These are phyloP conservation scores for Leishmania turanica DNA, from an alignment of 208 protist genomes.

Conservation along the genomic window DNA sequence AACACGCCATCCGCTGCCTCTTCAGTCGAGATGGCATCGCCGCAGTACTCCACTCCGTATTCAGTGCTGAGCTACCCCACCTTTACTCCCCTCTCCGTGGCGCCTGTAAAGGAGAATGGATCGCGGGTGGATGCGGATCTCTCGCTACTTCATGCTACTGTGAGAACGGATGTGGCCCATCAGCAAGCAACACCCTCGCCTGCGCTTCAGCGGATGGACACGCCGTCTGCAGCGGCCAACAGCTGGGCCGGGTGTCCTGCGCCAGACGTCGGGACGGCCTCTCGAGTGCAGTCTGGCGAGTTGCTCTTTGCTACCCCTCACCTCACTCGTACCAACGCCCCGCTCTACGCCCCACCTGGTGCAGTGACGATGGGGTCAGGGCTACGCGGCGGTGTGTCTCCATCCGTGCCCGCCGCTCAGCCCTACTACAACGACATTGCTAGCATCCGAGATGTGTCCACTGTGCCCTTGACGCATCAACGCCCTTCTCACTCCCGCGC, in stretches of 20 bases:
- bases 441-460: slow-evolving; percentile 5
- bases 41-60: slow-evolving; percentile 41
- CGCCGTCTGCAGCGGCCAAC: neutral
- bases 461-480: neutral
- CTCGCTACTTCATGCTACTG: slow-evolving; percentile 12
- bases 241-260: neutral
- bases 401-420: neutral
- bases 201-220: neutral
- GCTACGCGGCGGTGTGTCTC: neutral
- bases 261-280: neutral
- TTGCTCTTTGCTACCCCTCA: neutral
- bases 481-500: neutral
- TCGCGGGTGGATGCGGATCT: slow-evolving; percentile 12
- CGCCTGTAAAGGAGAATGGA: slow-evolving; percentile 21
- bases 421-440: slow-evolving; percentile 18
- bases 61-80: slow-evolving; percentile 40
- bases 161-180: slow-evolving; percentile 12
- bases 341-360: slow-evolving; percentile 20
- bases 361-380: neutral
- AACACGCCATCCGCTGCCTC: neutral
- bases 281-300: neutral
- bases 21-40: slow-evolving; percentile 17
- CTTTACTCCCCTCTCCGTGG: slow-evolving; percentile 38
- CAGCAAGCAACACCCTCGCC: neutral
- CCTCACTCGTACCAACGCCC: slow-evolving; percentile 24